Evolutionary conservation across 2,329 filamentous ascomycete species (phyloP).

Genomic region (Didymosphaeria variabile): DNA sequence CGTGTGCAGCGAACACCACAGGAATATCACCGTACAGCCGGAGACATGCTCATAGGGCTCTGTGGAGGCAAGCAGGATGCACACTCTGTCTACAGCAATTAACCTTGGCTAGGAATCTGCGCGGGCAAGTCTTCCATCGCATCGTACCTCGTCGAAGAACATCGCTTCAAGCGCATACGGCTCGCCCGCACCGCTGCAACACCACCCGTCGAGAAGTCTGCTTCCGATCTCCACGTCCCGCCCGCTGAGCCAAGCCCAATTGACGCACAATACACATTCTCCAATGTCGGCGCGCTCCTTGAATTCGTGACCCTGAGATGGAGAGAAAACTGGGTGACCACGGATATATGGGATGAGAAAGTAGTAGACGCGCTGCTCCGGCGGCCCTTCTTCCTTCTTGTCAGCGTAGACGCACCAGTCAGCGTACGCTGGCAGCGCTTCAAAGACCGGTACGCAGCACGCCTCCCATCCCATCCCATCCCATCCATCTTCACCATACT

Average conservation of each 20-base stretch:
- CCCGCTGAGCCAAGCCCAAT: conserved; percentile 20
- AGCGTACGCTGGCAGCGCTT: conserved; percentile 84
- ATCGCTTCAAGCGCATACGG: conserved; percentile 79
- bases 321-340: conserved; percentile 85
- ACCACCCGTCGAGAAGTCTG: conserved; percentile 54
- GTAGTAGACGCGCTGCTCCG: conserved; percentile 78
- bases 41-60: conserved; percentile 76
- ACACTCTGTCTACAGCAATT: conserved; percentile 17
- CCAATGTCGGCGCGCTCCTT: conserved; percentile 72
- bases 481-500: too few relatives aligned
- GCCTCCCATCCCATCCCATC: neutral
- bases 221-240: conserved; percentile 49
- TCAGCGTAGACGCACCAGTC: conserved; percentile 91
- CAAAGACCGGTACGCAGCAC: conserved; percentile 59
- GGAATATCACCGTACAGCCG: neutral
- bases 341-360: conserved; percentile 77
- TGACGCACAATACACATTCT: conserved; percentile 49
- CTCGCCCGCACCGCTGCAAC: conserved; percentile 57
- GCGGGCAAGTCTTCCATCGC: conserved; percentile 92
- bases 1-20: neutral
- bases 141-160: conserved; percentile 83
- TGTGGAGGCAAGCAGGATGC: conserved; percentile 57
- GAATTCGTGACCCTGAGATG: conserved; percentile 88
- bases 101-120: conserved; percentile 74
- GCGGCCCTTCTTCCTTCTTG: conserved; percentile 90